Conservation (phyloP, 345 rosid species). For the Eucalyptus globulus region DNA sequence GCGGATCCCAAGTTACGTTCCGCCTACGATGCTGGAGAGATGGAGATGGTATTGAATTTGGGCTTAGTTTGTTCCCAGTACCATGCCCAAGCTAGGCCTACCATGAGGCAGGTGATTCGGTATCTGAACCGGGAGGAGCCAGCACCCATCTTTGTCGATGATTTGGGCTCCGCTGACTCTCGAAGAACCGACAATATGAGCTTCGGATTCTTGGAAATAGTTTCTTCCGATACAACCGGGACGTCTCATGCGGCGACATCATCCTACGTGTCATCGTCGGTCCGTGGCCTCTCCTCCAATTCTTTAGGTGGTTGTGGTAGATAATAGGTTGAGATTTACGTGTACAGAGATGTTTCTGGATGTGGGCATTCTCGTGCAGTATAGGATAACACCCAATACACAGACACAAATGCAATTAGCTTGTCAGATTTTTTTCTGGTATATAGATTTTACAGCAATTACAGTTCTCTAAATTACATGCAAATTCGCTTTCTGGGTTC, state of each 20-base stretch:
- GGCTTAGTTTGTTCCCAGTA: slow-evolving; percentile 52
- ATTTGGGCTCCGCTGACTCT: slow-evolving; percentile 5
- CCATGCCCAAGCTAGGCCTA: slow-evolving; percentile 25
- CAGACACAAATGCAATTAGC: not conserved
- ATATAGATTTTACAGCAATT: not conserved
- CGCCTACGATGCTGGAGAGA: slow-evolving; percentile 14
- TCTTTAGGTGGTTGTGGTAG: slow-evolving; percentile 21
- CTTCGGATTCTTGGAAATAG: not conserved
- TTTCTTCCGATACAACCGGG: slow-evolving; percentile 4
- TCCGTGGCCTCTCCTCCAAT: slow-evolving; percentile 7
- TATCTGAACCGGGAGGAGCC: slow-evolving; percentile 40
- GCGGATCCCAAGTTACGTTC: slow-evolving; percentile 34
- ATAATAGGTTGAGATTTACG: not conserved
- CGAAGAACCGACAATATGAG: not conserved
- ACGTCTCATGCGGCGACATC: not conserved
- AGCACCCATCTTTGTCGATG: slow-evolving; percentile 9
- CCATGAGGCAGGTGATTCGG: slow-evolving; percentile 40
- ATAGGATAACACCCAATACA: not conserved
- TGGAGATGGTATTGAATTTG: slow-evolving; percentile 28
- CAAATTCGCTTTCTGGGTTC: not conserved
- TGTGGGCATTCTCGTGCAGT: not conserved
- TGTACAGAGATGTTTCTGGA: not conserved
- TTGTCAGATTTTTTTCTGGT: not conserved
- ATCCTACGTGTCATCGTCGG: slow-evolving; percentile 3
- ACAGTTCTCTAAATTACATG: not conserved